Evolutionary conservation across 805 yeast genomes (phyloP).

Genomic region (Blastobotrys attinorum): DNA sequence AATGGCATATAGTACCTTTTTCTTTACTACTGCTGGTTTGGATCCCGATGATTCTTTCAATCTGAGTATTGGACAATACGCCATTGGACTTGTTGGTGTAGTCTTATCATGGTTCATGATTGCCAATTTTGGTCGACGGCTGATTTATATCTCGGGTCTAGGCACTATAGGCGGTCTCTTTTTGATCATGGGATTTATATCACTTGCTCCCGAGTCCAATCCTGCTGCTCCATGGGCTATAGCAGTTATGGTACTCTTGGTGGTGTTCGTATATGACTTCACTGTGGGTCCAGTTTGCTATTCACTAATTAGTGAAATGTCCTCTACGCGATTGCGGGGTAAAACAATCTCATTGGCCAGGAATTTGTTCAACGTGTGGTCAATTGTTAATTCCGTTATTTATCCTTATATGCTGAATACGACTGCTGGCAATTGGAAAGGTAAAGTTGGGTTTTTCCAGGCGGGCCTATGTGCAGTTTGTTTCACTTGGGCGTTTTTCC

Average conservation of each 20-base stretch:
- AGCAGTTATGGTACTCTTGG: conserved; percentile 40
- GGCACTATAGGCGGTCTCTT: conserved; percentile 30
- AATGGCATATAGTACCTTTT: conserved; percentile 36
- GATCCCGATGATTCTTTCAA: conserved; percentile 30
- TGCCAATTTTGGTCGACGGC: conserved; percentile 19
- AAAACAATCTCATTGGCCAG: conserved; percentile 37
- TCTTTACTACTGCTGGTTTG: conserved; percentile 38
- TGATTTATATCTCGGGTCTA: conserved; percentile 29
- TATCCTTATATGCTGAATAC: conserved; percentile 44
- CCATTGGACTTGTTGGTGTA: conserved; percentile 40
- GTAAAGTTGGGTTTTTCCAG: conserved; percentile 42
- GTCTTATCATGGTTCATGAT: conserved; percentile 18
- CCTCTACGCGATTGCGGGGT: conserved; percentile 35
- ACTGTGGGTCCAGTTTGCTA: conserved; percentile 38
- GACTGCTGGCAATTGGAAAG: conserved; percentile 38
- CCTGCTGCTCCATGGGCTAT: conserved; percentile 22
- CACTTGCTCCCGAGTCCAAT: conserved; percentile 27
- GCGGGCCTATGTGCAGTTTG: conserved; percentile 30
- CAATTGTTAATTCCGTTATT: conserved; percentile 15
- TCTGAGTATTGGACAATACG: conserved; percentile 39
- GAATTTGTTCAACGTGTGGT: conserved; percentile 21
- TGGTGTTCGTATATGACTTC: conserved; percentile 38
- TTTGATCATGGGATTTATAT: conserved; percentile 35
- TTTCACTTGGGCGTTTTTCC: conserved; percentile 39
- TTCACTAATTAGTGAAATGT: conserved; percentile 35